Percentiles rank a stretch among this genome's conserved stretches.
These are phyloP conservation scores for Arachnomyces sp. DNA, from an alignment of 2,329 filamentous ascomycete species.

Conservation along the genomic window DNA sequence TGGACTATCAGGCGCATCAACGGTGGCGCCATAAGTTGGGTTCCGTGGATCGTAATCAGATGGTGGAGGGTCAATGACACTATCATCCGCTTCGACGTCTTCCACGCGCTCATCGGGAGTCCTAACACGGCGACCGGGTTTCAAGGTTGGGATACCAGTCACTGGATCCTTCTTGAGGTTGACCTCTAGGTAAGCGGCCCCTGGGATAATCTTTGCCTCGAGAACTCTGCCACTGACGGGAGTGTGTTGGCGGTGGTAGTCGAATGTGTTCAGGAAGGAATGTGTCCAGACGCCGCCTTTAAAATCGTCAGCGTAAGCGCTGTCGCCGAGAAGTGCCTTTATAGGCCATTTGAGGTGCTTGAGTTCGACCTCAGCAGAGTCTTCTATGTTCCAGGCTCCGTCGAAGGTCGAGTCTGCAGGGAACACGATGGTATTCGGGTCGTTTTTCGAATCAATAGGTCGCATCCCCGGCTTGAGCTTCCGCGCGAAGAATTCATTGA, in stretches of 20 bases:
- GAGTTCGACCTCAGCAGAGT: conserved; percentile 23
- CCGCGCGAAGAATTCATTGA: conserved; percentile 38
- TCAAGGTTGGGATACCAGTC: background rate
- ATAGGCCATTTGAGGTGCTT: conserved; percentile 36
- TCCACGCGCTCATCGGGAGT: background rate
- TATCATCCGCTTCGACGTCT: background rate
- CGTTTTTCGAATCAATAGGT: conserved; percentile 21
- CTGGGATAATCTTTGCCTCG: conserved; percentile 32
- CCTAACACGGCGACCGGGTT: background rate
- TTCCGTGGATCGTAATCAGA: too few relatives aligned
- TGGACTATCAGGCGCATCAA: conserved; percentile 27
- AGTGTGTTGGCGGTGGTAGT: conserved; percentile 39
- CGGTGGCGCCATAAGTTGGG: too few relatives aligned
- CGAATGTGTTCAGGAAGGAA: conserved; percentile 32
- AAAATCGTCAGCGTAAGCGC: conserved; percentile 25
- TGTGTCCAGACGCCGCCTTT: conserved; percentile 37
- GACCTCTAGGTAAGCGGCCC: conserved; percentile 33
- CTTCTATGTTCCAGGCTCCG: conserved; percentile 16
- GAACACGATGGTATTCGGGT: conserved; percentile 26
- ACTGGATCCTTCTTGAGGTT: background rate
- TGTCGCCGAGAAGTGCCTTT: conserved; percentile 22
- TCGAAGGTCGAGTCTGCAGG: conserved; percentile 33
- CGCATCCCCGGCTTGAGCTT: conserved; percentile 27
- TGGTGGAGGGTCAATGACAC: too few relatives aligned
- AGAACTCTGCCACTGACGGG: conserved; percentile 33